phyloP scores from a whole-genome alignment of 371 early-diverging fungal species.

The Rhizoclosmatium hyalinum region DNA sequence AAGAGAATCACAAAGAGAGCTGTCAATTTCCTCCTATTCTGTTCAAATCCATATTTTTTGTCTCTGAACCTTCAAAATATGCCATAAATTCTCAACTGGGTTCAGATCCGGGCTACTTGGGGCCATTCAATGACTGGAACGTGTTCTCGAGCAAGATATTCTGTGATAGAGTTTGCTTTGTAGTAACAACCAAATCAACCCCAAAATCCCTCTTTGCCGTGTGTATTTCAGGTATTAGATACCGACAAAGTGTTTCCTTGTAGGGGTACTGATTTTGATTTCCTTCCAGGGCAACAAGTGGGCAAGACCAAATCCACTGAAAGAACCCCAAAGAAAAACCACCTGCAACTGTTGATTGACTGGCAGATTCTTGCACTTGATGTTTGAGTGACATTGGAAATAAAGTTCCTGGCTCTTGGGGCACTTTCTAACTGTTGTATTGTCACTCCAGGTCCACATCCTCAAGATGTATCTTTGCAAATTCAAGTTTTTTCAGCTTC shows the following conservation, averaged over 20 bases:
- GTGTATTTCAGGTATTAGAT: conserved; percentile 5
- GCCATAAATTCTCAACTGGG: conserved; percentile 1
- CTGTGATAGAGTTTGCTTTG: neutral
- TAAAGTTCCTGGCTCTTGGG: neutral
- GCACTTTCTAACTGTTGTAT: neutral
- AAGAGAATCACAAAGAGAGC: conserved; percentile 8
- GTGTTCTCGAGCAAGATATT: neutral
- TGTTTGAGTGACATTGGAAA: neutral
- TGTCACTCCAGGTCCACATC: neutral
- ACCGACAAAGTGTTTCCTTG: neutral
- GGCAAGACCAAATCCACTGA: conserved; percentile 6
- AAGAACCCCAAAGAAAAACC: neutral
- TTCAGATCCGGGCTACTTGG: neutral
- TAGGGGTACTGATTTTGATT: conserved; percentile 3
- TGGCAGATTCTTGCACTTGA: neutral
- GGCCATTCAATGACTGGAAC: conserved; percentile 1
- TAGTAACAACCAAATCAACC: conserved; percentile 1
- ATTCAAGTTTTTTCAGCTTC: neutral
- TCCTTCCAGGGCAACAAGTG: conserved; percentile 4
- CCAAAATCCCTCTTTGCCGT: conserved; percentile 5
- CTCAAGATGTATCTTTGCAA: neutral
- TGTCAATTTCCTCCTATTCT: conserved; percentile 5
- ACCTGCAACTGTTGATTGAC: neutral
- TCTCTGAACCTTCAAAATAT: no score
- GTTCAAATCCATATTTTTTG: neutral